phyloP scores from a whole-genome alignment of 2,329 filamentous ascomycete species.

The Botryotinia convoluta region DNA sequence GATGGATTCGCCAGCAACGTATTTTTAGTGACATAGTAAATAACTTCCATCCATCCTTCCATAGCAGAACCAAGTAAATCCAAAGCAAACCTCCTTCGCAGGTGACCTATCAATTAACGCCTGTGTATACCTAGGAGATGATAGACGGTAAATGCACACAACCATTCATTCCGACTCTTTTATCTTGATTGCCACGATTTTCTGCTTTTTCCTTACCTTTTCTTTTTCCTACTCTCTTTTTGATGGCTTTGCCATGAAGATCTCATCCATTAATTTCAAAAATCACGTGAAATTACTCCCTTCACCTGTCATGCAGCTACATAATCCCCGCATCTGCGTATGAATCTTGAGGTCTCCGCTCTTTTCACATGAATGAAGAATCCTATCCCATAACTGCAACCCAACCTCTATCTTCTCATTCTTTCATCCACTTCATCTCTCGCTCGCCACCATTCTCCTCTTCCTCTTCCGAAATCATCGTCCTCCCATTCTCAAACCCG shows the following conservation, averaged over 20 bases:
- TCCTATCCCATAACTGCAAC: background rate
- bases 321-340: background rate
- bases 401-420: background rate
- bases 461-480: background rate
- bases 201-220: background rate
- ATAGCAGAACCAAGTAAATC: background rate
- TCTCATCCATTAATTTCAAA: background rate
- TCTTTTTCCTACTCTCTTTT: background rate
- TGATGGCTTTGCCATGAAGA: background rate
- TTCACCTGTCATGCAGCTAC: background rate
- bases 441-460: background rate
- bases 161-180: background rate
- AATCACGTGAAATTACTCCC: background rate
- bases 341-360: background rate
- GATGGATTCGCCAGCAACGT: background rate
- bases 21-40: background rate
- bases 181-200: background rate
- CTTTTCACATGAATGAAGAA: background rate
- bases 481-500: background rate
- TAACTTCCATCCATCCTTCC: background rate
- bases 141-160: background rate
- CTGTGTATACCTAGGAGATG: background rate
- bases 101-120: slow-evolving; percentile 6
- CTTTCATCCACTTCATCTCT: background rate
- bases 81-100: background rate